Conservation (phyloP, 1,284 basidiomycete species). For the Bondarzewia mesenterica region DNA sequence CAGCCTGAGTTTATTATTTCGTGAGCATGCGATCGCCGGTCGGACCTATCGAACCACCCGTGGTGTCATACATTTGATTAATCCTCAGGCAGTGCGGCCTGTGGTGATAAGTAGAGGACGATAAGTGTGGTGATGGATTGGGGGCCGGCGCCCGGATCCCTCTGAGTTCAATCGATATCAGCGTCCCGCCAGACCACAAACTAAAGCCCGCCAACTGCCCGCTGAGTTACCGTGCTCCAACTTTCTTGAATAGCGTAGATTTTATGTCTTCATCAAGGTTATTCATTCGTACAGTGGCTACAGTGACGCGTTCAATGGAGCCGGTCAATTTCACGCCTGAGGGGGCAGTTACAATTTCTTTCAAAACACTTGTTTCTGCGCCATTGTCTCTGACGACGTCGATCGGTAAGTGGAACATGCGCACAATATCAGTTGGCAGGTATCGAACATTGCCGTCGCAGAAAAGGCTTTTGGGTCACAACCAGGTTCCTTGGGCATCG, state of each 20-base stretch:
- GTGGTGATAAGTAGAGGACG: neutral
- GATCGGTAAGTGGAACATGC: slow-evolving; percentile 42
- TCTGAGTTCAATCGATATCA: too few relatives aligned
- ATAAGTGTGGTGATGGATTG: neutral
- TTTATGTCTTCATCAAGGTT: neutral
- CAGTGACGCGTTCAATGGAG: neutral
- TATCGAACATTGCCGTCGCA: slow-evolving; percentile 19
- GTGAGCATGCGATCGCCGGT: too few relatives aligned
- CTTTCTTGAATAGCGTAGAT: neutral
- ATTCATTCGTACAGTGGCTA: neutral
- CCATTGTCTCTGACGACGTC: slow-evolving; percentile 51
- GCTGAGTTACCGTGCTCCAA: too few relatives aligned
- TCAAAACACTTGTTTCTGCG: slow-evolving; percentile 47
- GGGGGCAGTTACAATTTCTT: slow-evolving; percentile 66
- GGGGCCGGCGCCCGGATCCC: too few relatives aligned
- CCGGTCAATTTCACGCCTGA: slow-evolving; percentile 37
- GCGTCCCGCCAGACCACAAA: too few relatives aligned
- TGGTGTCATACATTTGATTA: too few relatives aligned
- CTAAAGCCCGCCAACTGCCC: too few relatives aligned
- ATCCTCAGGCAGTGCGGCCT: too few relatives aligned
- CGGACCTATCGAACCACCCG: too few relatives aligned
- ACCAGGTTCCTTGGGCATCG: slow-evolving; percentile 68
- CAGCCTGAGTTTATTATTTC: too few relatives aligned
- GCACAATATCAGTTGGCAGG: neutral
- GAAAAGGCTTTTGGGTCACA: slow-evolving; percentile 77